Evolutionary conservation across 768 basidiomycete species (phyloP).

Genomic region (Clavaria fumosa): DNA sequence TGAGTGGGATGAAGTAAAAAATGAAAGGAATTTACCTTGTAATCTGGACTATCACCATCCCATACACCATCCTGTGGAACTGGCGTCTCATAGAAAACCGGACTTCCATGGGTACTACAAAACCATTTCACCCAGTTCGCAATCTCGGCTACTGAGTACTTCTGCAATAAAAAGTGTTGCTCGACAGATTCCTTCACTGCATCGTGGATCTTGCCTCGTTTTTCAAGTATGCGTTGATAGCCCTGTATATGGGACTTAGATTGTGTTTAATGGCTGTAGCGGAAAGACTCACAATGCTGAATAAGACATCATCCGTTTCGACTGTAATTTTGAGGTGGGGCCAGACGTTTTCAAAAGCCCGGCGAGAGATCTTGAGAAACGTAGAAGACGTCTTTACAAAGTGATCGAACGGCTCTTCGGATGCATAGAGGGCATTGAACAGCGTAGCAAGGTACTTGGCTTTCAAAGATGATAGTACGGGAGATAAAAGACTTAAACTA

Average conservation of each 20-base stretch:
- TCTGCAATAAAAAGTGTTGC: neutral
- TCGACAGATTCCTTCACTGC: neutral
- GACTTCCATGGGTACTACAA: neutral
- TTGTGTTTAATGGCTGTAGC: neutral
- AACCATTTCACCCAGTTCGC: slow-evolving; percentile 1
- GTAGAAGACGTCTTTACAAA: too few relatives aligned
- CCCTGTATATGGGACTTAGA: neutral
- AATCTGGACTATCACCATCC: neutral
- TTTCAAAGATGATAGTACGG: too few relatives aligned
- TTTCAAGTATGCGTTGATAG: neutral
- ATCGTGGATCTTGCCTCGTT: neutral
- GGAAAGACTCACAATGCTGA: slow-evolving; percentile 1
- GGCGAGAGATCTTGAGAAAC: too few relatives aligned
- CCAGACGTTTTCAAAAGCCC: too few relatives aligned
- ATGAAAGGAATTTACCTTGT: neutral
- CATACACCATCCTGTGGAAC: slow-evolving; percentile 3
- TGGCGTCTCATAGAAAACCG: slow-evolving; percentile 1
- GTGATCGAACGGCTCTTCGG: too few relatives aligned
- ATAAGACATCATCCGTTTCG: neutral
- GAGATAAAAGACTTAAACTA: too few relatives aligned
- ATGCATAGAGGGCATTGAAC: too few relatives aligned
- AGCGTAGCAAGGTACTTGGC: too few relatives aligned
- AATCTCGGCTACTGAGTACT: neutral
- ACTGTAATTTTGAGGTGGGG: neutral
- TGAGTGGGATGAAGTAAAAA: neutral